Evolutionary conservation across 768 basidiomycete genomes (phyloP).

Genomic region (Kwoniella sp.): DNA sequence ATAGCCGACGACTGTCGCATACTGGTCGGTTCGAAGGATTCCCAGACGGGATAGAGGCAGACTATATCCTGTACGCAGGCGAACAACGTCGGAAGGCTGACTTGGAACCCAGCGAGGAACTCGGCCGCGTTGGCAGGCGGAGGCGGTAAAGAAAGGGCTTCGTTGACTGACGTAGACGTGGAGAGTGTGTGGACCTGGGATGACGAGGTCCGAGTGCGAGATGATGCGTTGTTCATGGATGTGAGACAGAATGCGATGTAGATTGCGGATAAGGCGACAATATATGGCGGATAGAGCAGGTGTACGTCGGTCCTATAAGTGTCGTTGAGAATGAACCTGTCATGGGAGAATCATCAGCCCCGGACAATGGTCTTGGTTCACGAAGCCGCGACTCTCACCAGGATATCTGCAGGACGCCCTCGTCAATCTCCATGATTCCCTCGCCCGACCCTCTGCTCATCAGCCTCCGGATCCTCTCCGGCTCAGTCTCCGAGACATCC

Average conservation of each 20-base stretch:
- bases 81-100: slow-evolving; percentile 73
- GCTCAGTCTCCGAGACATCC: slow-evolving; percentile 28
- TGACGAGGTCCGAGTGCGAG: slow-evolving; percentile 32
- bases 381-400: too few species aligned
- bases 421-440: slow-evolving; percentile 48
- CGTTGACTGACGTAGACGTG: slow-evolving; percentile 48
- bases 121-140: slow-evolving; percentile 46
- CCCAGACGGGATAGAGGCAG: slow-evolving; percentile 83
- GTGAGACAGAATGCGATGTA: slow-evolving; percentile 81
- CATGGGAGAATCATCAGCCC: neutral
- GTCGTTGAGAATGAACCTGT: slow-evolving; percentile 93
- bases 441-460: slow-evolving; percentile 47
- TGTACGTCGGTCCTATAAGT: slow-evolving; percentile 89
- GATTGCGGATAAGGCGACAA: slow-evolving; percentile 86
- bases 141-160: slow-evolving; percentile 15
- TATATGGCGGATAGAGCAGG: slow-evolving; percentile 89
- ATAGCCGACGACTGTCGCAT: slow-evolving; percentile 3
- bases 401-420: slow-evolving; percentile 74
- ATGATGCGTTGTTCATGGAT: slow-evolving; percentile 52
- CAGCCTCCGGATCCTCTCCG: slow-evolving; percentile 32
- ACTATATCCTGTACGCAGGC: slow-evolving; percentile 88
- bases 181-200: slow-evolving; percentile 51
- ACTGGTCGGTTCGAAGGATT: slow-evolving; percentile 59
- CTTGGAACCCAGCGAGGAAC: slow-evolving; percentile 80
- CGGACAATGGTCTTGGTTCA: neutral